Percentiles rank a stretch among this genome's conserved stretches.
phyloP scores from a whole-genome alignment of 441 rosid species.

The Adansonia rubrostipa region DNA sequence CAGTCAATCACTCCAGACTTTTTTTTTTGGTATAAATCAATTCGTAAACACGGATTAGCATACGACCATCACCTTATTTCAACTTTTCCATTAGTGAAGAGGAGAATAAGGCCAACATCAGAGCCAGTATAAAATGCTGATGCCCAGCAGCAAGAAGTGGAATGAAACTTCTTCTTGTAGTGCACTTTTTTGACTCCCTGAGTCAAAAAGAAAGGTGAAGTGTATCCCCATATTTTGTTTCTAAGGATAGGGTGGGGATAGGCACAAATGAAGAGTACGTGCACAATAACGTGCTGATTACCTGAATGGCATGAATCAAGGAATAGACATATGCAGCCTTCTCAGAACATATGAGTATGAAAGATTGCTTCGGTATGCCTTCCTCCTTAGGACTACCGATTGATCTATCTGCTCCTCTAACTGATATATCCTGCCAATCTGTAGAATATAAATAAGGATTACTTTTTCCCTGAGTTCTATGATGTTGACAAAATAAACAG shows the following conservation, averaged over 20 bases:
- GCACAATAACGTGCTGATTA: constrained; percentile 29
- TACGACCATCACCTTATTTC: constrained; percentile 72
- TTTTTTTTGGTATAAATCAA: neutral
- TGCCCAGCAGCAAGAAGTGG: constrained; percentile 82
- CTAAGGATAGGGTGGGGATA: neutral
- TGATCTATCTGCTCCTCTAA: constrained; percentile 38
- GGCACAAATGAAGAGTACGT: neutral
- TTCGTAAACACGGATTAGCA: neutral
- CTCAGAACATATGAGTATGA: constrained; percentile 77
- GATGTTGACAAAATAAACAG: neutral
- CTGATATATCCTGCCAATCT: constrained; percentile 58
- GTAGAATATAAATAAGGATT: constrained; percentile 26
- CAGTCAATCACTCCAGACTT: neutral
- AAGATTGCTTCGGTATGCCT: constrained; percentile 50
- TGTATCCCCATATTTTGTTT: neutral
- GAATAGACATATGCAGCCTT: constrained; percentile 86
- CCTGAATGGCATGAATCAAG: constrained; percentile 71
- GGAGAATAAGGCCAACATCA: constrained; percentile 76
- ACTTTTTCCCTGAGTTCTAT: neutral
- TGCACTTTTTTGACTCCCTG: constrained; percentile 84
- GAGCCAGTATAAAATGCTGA: constrained; percentile 64
- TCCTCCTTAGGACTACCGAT: constrained; percentile 52
- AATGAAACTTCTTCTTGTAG: constrained; percentile 82
- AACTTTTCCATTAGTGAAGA: constrained; percentile 63
- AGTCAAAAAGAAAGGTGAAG: constrained; percentile 19